Percentiles rank a stretch among this genome's conserved stretches.
Conservation (phyloP, 1,139 yeast genomes). For the Candida neerlandica region DNA sequence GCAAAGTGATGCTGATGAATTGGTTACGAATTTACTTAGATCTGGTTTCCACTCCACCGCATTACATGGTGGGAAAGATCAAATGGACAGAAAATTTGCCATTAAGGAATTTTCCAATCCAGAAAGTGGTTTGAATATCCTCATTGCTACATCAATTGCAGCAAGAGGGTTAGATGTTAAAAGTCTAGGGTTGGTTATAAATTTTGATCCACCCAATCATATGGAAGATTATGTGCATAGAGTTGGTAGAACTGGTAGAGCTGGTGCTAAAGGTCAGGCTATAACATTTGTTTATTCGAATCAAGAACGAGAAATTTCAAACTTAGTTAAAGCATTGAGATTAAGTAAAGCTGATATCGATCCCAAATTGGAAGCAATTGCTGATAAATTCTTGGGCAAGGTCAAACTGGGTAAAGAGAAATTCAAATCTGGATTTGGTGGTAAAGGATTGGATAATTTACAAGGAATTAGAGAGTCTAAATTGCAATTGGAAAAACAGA, state of each 20-base stretch:
- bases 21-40: conserved; percentile 58
- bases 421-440: conserved; percentile 82
- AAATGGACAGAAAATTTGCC: conserved; percentile 77
- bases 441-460: conserved; percentile 84
- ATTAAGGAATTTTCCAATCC: conserved; percentile 64
- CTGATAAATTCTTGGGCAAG: conserved; percentile 58
- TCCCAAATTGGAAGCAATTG: conserved; percentile 52
- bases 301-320: conserved; percentile 73
- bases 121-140: conserved; percentile 57
- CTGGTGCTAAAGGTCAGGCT: conserved; percentile 78
- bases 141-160: conserved; percentile 91
- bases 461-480: conserved; percentile 67
- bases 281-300: conserved; percentile 66
- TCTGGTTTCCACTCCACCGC: conserved; percentile 64
- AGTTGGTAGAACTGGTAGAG: conserved; percentile 96
- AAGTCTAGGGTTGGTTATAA: conserved; percentile 74
- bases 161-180: conserved; percentile 95
- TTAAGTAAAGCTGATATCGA: conserved; percentile 57
- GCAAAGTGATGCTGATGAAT: conserved; percentile 76
- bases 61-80: conserved; percentile 93
- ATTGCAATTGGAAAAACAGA: conserved; percentile 51
- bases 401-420: conserved; percentile 72
- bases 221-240: conserved; percentile 96
- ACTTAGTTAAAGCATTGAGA: conserved; percentile 70
- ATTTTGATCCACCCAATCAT: conserved; percentile 88